Base-by-base conservation (phyloP, 2,329 filamentous ascomycete species). In the Drechslera avenae region DNA sequence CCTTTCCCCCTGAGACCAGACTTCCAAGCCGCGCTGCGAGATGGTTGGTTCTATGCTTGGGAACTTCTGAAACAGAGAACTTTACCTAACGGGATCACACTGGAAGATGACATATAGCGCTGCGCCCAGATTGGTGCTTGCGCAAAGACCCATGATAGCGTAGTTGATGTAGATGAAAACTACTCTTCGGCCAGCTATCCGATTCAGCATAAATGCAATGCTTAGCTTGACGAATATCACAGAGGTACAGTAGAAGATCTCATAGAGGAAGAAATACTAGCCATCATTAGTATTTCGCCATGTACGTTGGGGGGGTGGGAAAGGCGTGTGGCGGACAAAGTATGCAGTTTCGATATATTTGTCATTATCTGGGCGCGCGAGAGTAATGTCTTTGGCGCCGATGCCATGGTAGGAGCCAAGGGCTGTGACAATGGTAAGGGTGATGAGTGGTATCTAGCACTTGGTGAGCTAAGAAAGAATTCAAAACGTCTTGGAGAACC, bases 211-310 rank as follows among this genome's bases (percentile, higher is more conserved):
- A 44, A 73, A 65, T 0, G 69, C 63, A 21, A 74, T 73, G 52
- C 64, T 68, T n/a, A 73, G 56, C 54, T 74, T 74, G 51, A 73
- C 63, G 5, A 67, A 67, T 9, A 74, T 70, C 41, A 73, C 67
- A 6, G 69, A 57, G 4, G 66, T 57, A 57, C 71, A 73, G 46
- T 70, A 74, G 46, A 73, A 72, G 40, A 72, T 54, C 42, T 73
- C 67, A 39, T 71, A 74, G 51, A 73, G 60, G 49, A 73, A 73
- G 59, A 73, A 73, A 58, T 64, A 73, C 69, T 72, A 32, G 4
- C 5, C 16, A 16, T 14, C 4, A 16, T 46, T 28, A 59, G 49
- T 41, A 7, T 19, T 19, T 5, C 17, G 12, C n/a, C 4, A n/a
- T n/a, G 14, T 31, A 14, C 2, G 2, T 7, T n/a, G n/a, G n/a